Percentiles rank a stretch among this genome's conserved stretches.
These are phyloP conservation scores for Beauveria caledonica DNA, from an alignment of 2,329 filamentous ascomycete species.

Conservation along the genomic window DNA sequence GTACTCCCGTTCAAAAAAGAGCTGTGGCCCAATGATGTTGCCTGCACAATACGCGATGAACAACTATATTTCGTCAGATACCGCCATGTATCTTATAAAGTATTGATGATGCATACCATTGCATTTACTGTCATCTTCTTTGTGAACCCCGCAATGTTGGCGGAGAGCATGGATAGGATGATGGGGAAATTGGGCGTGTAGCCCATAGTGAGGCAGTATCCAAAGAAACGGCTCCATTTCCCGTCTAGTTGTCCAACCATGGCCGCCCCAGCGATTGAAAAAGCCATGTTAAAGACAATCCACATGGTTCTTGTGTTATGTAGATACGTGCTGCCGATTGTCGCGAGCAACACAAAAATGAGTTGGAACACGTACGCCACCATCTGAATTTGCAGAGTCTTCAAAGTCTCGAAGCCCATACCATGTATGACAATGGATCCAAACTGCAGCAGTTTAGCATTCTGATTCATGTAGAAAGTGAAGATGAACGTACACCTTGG, in stretches of 20 bases:
- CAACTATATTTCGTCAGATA: conserved; percentile 17
- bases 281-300: conserved; percentile 16
- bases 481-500: conserved; percentile 15
- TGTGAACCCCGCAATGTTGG: conserved; percentile 51
- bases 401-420: conserved; percentile 18
- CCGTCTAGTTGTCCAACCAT: conserved; percentile 16
- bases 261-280: conserved; percentile 16
- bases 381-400: conserved; percentile 16
- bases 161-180: conserved; percentile 44
- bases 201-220: neutral
- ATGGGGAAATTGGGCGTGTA: conserved; percentile 22
- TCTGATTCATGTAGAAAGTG: conserved; percentile 5
- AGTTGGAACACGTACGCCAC: conserved; percentile 17
- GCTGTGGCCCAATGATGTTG: conserved; percentile 53
- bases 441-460: conserved; percentile 15
- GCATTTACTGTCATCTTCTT: conserved; percentile 48
- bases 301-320: conserved; percentile 19
- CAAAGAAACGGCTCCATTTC: conserved; percentile 6
- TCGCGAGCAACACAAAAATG: conserved; percentile 18
- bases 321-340: conserved; percentile 18
- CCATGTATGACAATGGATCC: conserved; percentile 18
- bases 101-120: neutral
- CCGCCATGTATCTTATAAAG: neutral
- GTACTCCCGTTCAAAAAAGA: conserved; percentile 48
- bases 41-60: conserved; percentile 54